Evolutionary conservation across 2,329 filamentous ascomycete species (phyloP).

Genomic region (Teratosphaeria zuluensis): DNA sequence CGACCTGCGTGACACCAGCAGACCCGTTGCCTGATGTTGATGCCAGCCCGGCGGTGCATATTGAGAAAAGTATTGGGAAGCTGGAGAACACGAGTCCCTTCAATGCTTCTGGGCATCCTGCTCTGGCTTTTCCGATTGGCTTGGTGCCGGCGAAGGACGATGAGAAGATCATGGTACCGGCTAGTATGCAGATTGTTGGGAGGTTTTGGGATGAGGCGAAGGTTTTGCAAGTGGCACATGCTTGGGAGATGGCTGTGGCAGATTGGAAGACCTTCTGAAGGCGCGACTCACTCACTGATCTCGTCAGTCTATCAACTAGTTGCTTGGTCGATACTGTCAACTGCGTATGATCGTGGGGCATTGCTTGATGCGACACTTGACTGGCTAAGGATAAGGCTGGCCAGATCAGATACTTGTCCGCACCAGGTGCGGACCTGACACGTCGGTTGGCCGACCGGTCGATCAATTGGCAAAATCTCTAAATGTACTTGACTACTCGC

Average conservation of each 20-base stretch:
- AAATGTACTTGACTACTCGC: no score
- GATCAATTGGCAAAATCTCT: no score
- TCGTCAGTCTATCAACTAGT: no score
- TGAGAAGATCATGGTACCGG: slow-evolving; percentile 17
- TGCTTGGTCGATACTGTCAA: no score
- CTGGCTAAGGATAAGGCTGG: no score
- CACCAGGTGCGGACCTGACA: no score
- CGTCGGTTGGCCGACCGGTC: no score
- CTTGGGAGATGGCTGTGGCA: slow-evolving; percentile 36
- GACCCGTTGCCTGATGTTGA: slow-evolving; percentile 28
- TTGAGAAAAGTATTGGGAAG: slow-evolving; percentile 44
- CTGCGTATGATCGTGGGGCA: no score
- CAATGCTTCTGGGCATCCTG: slow-evolving; percentile 42
- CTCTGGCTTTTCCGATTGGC: slow-evolving; percentile 36
- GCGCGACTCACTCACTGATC: not conserved
- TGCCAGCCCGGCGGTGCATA: slow-evolving; percentile 35
- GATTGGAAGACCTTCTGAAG: slow-evolving; percentile 32
- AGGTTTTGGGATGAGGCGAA: slow-evolving; percentile 42
- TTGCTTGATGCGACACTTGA: no score
- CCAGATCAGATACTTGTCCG: no score
- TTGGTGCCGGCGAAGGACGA: slow-evolving; percentile 15
- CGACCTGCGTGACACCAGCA: slow-evolving; percentile 37
- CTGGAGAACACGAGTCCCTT: slow-evolving; percentile 47
- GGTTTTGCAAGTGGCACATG: slow-evolving; percentile 36
- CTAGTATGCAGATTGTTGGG: slow-evolving; percentile 26